Percentiles rank a stretch among this genome's conserved stretches.
Conservation (phyloP, 2,329 filamentous ascomycete species). For the Monosporascus ibericus region DNA sequence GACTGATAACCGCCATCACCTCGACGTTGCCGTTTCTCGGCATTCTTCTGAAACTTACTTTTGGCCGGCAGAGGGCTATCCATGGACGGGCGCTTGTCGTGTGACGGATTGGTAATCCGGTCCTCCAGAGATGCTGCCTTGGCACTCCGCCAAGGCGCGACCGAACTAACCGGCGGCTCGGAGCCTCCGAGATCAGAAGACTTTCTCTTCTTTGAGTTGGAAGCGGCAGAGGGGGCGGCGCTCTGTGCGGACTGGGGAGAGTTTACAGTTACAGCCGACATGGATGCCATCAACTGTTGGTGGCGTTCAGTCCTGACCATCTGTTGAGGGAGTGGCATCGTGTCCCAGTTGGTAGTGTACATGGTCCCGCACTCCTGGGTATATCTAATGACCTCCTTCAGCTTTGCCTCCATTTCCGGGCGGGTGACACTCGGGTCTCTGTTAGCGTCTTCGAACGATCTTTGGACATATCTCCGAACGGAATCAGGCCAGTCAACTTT, state of each 20-base stretch:
- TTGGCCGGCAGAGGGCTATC: constrained; percentile 39
- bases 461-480: constrained; percentile 84
- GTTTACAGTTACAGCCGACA: constrained; percentile 7
- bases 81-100: constrained; percentile 39
- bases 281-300: constrained; percentile 34
- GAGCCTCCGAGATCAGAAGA: constrained; percentile 57
- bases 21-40: constrained; percentile 84
- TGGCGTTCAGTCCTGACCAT: constrained; percentile 69
- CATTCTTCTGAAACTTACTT: constrained; percentile 86
- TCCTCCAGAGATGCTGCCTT: constrained; percentile 57
- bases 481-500: constrained; percentile 75
- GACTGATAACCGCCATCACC: constrained; percentile 66
- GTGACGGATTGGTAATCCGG: constrained; percentile 60
- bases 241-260: constrained; percentile 1
- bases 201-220: constrained; percentile 71
- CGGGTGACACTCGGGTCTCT: constrained; percentile 55
- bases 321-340: constrained; percentile 76
- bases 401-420: constrained; percentile 72
- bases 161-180: constrained; percentile 43
- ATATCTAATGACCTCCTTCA: constrained; percentile 79
- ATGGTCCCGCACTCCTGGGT: constrained; percentile 71
- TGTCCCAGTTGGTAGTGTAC: constrained; percentile 73
- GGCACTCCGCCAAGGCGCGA: constrained; percentile 73
- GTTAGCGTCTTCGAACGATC: constrained; percentile 75
- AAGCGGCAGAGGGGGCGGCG: constrained; percentile 12